phyloP scores from a whole-genome alignment of 169 alveolate species.

The Plasmodium chabaudi region DNA sequence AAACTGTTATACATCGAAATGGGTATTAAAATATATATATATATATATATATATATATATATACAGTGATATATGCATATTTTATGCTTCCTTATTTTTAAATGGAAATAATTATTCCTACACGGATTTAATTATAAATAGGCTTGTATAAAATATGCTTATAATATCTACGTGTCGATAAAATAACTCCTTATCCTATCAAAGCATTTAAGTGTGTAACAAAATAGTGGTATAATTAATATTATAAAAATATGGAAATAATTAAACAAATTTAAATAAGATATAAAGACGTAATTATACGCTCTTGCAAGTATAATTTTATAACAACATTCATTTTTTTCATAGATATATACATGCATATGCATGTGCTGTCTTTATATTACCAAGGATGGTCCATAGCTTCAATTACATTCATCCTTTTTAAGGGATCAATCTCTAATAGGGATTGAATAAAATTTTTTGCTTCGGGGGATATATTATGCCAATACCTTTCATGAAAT shows the following conservation, averaged over 20 bases:
- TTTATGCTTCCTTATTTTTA: too few relatives aligned
- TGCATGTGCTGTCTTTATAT: constrained; percentile 21
- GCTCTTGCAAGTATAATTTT: too few relatives aligned
- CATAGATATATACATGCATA: too few relatives aligned
- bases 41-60: too few relatives aligned
- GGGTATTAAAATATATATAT: too few relatives aligned
- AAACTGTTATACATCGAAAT: too few relatives aligned
- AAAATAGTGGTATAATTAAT: neutral
- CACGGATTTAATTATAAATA: neutral
- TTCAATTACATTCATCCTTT: constrained; percentile 73
- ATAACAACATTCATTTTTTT: too few relatives aligned
- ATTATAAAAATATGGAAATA: neutral
- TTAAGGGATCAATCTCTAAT: constrained; percentile 56
- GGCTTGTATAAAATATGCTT: neutral
- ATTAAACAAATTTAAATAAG: too few relatives aligned
- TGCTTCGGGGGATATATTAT: constrained; percentile 74
- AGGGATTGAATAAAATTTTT: constrained; percentile 76
- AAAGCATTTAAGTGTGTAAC: neutral
- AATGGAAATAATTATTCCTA: neutral
- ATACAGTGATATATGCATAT: too few relatives aligned
- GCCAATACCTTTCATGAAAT: constrained; percentile 81
- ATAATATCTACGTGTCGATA: constrained; percentile 21
- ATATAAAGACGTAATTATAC: too few relatives aligned
- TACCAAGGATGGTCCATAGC: constrained; percentile 82
- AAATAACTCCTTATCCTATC: constrained; percentile 62